Evolutionary conservation across 2,329 filamentous ascomycete genomes (phyloP).

Genomic region (Aureobasidium musti): DNA sequence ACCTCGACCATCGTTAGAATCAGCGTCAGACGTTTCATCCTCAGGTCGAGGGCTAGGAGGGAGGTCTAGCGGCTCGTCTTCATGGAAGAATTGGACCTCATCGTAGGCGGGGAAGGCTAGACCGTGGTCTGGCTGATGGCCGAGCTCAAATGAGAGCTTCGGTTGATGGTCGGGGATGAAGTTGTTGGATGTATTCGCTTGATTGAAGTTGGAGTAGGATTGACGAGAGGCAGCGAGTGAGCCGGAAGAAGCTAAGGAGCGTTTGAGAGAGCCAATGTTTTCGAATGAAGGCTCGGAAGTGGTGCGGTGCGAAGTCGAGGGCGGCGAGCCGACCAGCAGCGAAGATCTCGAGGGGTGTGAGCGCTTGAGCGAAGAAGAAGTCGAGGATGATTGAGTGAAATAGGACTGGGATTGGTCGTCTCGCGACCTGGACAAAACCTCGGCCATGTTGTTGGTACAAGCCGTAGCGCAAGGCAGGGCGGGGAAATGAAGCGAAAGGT

Average conservation of each 20-base stretch:
- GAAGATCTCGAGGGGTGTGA: slow-evolving; percentile 49
- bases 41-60: slow-evolving; percentile 37
- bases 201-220: slow-evolving; percentile 38
- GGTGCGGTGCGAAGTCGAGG: slow-evolving; percentile 32
- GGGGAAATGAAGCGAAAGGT: slow-evolving; percentile 22
- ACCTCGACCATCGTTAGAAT: slow-evolving; percentile 46
- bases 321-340: slow-evolving; percentile 44
- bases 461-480: slow-evolving; percentile 15
- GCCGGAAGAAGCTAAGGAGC: slow-evolving; percentile 40
- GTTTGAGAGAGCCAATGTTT: slow-evolving; percentile 40
- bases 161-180: slow-evolving; percentile 65
- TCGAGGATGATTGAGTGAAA: slow-evolving; percentile 36
- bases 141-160: slow-evolving; percentile 62
- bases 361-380: slow-evolving; percentile 45
- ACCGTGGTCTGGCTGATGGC: slow-evolving; percentile 53
- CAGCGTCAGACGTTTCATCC: slow-evolving; percentile 28
- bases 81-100: slow-evolving; percentile 35
- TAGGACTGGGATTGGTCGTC: slow-evolving; percentile 47
- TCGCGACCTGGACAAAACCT: slow-evolving; percentile 47
- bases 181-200: slow-evolving; percentile 51
- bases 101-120: slow-evolving; percentile 52
- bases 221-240: slow-evolving; percentile 35
- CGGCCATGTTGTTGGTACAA: slow-evolving; percentile 42
- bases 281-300: slow-evolving; percentile 36
- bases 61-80: slow-evolving; percentile 43